Base-by-base conservation (phyloP, 2,329 filamentous ascomycete genomes). In the Fusarium sp. region DNA sequence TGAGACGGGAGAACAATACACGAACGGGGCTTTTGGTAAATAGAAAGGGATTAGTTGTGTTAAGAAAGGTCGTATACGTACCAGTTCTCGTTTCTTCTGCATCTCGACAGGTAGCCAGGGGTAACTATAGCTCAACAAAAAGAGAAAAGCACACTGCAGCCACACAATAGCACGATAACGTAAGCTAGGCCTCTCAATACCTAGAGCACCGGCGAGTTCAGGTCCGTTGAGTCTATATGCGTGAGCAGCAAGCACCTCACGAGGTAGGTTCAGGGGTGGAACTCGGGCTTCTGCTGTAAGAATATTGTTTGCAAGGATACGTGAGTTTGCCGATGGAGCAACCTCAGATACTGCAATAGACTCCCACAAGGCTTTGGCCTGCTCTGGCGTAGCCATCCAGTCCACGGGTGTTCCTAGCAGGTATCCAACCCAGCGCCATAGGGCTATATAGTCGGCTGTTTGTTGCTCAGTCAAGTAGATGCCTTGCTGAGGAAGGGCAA, bases 391-490 rank as follows among this genome's bases (percentile, higher is more conserved):
- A 2, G 83, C 82, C 74, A 94, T 89, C 68, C 84, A 85, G 24
- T 85, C 84, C 2, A 87, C 87, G 0, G 92, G 92, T 8, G 88
- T 88, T 14, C 92, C 92, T 72, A 94, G 85, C 31, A 94, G 82
- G 73, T 93, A 85, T 1, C 87, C 92, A 14, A 95, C 87, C 67
- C 92, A 91, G 4, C 92, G 86, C 92, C 92, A 95, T 1, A 95
- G 81, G 0, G 92, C 91, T 44, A 93, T 83, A 75, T 93, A 95
- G 73, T 94, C 92, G 3, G 76, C 75, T 3, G 87, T 88, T 75
- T 95, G 92, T 59, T 87, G 86, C 28, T 83, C 60, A 0, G 85
- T 84, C 26, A 92, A 80, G 69, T 82, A 90, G 56, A 95, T 89
- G 4, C 92, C 92, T 79, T 95, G 92, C 0, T 91, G 84, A 0